Percentiles rank a stretch among this genome's conserved stretches.
Evolutionary conservation across 164 flowering plant species (phyloP).

Genomic region (Kalanchoe fedtschenkoi): DNA sequence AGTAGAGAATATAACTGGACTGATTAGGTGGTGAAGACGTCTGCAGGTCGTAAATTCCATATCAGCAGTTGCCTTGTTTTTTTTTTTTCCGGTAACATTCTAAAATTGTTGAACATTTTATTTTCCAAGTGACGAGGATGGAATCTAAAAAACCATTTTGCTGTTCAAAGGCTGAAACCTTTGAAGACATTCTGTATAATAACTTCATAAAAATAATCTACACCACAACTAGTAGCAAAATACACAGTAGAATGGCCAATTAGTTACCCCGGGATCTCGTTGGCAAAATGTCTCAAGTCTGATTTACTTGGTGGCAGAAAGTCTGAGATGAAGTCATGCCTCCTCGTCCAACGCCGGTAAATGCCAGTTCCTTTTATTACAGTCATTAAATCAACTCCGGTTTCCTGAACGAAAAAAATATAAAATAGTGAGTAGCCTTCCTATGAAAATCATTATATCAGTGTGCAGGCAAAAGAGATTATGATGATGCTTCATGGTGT

Average conservation of each 20-base stretch:
- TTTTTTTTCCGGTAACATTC: background rate
- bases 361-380: slow-evolving; percentile 52
- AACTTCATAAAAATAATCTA: too few relatives aligned
- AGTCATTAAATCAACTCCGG: slow-evolving; percentile 54
- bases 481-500: background rate
- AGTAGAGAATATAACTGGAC: slow-evolving; percentile 23
- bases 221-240: background rate
- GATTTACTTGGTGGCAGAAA: slow-evolving; percentile 58
- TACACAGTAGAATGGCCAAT: background rate
- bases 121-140: too few relatives aligned
- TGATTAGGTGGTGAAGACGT: background rate
- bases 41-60: background rate
- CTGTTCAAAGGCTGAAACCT: too few relatives aligned
- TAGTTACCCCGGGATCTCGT: slow-evolving; percentile 37
- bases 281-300: slow-evolving; percentile 30
- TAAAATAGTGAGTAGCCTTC: too few relatives aligned
- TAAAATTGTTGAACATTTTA: background rate
- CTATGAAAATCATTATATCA: too few relatives aligned
- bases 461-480: background rate
- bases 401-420: slow-evolving; percentile 53
- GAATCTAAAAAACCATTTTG: too few relatives aligned
- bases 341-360: slow-evolving; percentile 52
- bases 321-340: slow-evolving; percentile 42
- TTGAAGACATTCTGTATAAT: too few relatives aligned
- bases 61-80: background rate